These are phyloP conservation scores for Articulospora tetracladia DNA, from an alignment of 495 filamentous ascomycete genomes.

Conservation along the genomic window DNA sequence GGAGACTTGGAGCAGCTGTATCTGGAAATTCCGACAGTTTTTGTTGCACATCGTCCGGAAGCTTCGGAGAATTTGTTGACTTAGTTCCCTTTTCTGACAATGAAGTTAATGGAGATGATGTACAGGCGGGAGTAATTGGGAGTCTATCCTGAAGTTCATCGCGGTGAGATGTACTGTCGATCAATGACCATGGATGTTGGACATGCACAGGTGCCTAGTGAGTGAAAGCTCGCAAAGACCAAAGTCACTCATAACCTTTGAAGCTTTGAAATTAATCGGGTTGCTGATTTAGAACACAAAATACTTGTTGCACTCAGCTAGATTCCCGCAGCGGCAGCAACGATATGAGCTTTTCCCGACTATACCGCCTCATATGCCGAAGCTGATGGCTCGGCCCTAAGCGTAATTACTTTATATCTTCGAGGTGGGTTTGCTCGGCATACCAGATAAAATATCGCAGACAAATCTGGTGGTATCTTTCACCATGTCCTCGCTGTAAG, in stretches of 20 bases:
- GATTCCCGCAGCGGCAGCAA: no score
- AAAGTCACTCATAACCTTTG: no score
- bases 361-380: background rate
- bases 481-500: slow-evolving; percentile 69
- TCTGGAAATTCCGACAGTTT: background rate
- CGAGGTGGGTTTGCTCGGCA: background rate
- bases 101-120: background rate
- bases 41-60: background rate
- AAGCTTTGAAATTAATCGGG: no score
- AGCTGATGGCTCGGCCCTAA: background rate
- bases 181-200: no score
- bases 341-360: no score
- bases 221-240: no score
- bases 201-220: no score
- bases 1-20: background rate
- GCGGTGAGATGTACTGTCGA: no score
- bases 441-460: slow-evolving; percentile 41
- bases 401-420: slow-evolving; percentile 17
- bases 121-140: background rate
- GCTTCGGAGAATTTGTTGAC: background rate
- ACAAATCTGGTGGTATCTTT: slow-evolving; percentile 66
- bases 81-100: background rate
- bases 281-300: no score
- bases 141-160: background rate
- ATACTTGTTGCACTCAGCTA: no score